Evolutionary conservation across 345 rosid species (phyloP).

Genomic region (Salix brachista): DNA sequence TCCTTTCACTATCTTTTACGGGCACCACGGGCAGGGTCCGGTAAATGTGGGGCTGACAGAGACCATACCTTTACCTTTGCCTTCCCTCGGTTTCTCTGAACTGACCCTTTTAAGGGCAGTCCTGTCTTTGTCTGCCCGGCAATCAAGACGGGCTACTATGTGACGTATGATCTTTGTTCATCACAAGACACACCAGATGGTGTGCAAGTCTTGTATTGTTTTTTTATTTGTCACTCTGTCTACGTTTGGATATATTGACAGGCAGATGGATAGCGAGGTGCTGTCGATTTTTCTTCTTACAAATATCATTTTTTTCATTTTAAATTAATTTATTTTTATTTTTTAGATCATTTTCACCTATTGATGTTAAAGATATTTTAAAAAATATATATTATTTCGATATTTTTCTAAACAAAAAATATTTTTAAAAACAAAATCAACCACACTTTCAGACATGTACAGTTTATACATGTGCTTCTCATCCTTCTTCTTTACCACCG

Average conservation of each 20-base stretch:
- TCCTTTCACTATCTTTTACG: slow-evolving; percentile 21
- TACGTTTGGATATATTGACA: background rate
- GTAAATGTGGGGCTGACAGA: slow-evolving; percentile 22
- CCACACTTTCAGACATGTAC: too few relatives aligned
- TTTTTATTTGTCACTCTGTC: background rate
- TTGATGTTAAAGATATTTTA: too few relatives aligned
- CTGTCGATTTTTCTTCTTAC: too few relatives aligned
- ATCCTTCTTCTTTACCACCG: too few relatives aligned
- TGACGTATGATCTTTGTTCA: background rate
- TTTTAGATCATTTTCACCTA: too few relatives aligned
- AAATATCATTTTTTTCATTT: too few relatives aligned
- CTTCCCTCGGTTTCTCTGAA: background rate
- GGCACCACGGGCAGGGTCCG: background rate
- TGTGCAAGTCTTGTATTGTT: background rate
- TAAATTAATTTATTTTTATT: too few relatives aligned
- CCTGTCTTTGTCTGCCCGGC: slow-evolving; percentile 46
- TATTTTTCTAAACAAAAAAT: too few relatives aligned
- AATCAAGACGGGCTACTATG: slow-evolving; percentile 30
- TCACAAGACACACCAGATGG: background rate
- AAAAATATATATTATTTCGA: too few relatives aligned
- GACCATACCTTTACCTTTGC: slow-evolving; percentile 36
- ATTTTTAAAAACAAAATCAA: too few relatives aligned
- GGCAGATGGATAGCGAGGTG: background rate
- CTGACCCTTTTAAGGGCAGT: slow-evolving; percentile 27
- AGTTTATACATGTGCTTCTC: too few relatives aligned